These are phyloP conservation scores for Arachis hypogaea DNA, from an alignment of 306 rosid genomes.

Conservation along the genomic window DNA sequence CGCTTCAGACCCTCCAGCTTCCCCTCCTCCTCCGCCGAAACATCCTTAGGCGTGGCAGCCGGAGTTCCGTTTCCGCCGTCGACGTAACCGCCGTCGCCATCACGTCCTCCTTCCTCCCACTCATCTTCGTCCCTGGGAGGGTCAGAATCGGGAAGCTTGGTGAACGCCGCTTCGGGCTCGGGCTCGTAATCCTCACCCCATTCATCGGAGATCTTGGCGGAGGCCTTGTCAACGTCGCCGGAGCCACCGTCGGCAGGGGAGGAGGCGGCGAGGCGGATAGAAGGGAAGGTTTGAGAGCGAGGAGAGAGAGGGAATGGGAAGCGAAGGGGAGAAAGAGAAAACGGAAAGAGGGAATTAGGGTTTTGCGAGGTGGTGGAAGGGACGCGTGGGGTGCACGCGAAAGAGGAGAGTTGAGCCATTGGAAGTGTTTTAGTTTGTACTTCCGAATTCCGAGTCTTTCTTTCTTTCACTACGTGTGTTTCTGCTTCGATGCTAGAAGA, in stretches of 20 bases:
- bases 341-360: slow-evolving; percentile 28
- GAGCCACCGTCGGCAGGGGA: slow-evolving; percentile 39
- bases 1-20: slow-evolving; percentile 66
- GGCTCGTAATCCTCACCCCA: slow-evolving; percentile 75
- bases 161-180: slow-evolving; percentile 40
- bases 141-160: slow-evolving; percentile 62
- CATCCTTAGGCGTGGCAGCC: slow-evolving; percentile 11
- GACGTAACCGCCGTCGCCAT: slow-evolving; percentile 21
- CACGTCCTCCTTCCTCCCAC: slow-evolving; percentile 56
- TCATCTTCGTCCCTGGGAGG: slow-evolving; percentile 84
- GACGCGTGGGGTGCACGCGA: slow-evolving; percentile 28
- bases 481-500: not conserved
- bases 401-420: slow-evolving; percentile 55
- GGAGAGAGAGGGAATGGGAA: slow-evolving; percentile 39
- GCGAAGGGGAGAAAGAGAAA: slow-evolving; percentile 35
- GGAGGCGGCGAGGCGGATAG: slow-evolving; percentile 49
- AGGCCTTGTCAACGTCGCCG: slow-evolving; percentile 41
- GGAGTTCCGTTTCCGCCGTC: slow-evolving; percentile 60
- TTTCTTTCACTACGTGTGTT: not conserved
- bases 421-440: not conserved
- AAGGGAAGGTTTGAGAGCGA: slow-evolving; percentile 46
- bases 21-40: slow-evolving; percentile 24
- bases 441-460: slow-evolving; percentile 1
- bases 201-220: slow-evolving; percentile 58
- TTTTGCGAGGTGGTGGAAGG: slow-evolving; percentile 42